Evolutionary conservation across 129 eudicot genomes (phyloP), one percentile per base, ranked within the genome.

Genomic region (Chrysanthemum seticuspe): DNA sequence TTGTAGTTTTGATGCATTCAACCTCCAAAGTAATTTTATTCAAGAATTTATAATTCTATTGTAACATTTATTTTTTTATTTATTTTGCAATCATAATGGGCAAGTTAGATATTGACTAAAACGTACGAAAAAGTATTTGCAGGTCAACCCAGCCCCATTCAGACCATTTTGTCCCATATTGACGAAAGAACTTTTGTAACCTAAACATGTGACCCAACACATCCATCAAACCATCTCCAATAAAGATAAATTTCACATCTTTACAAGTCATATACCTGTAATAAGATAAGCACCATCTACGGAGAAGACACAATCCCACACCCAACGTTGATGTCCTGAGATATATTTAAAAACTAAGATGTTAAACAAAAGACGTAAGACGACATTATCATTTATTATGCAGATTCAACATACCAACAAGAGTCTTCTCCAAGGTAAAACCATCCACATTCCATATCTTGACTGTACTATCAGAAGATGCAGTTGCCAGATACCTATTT

Each of bases 361-460:
- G n/a, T 73, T 49, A 62, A 21, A 31, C 29, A 16, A 15, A 31
- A 36, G 5, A 51, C 1, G 8, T 40, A 10, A 53, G 40, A 40
- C 53, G 16, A 13, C n/a, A 67, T 67, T 58, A 36, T 68, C 12
- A 9, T 50, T 13, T 81, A 45, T 45, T 47, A 72, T 12, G 3
- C 50, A 74, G 48, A 76, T 11, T 52, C 13, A 60, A 34, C 76
- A 12, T 88, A 94, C 99, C 99, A 23, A 79, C 74, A 34, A 94
- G 79, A 8, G 99, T 94, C 80, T 85, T 90, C 81, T 90, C 99
- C 83, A 94, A 83, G 74, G 91, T 82, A 70, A 94, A 94, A 50
- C 97, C 96, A 63, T 90, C 96, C 19, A 94, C 97, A 83, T 94
- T 94, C 99, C 99, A 94, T 81, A 90, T 90, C 85, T 94, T 94